These are phyloP conservation scores for Petunia secreta DNA, from an alignment of 257 asterid genomes.

Conservation along the genomic window DNA sequence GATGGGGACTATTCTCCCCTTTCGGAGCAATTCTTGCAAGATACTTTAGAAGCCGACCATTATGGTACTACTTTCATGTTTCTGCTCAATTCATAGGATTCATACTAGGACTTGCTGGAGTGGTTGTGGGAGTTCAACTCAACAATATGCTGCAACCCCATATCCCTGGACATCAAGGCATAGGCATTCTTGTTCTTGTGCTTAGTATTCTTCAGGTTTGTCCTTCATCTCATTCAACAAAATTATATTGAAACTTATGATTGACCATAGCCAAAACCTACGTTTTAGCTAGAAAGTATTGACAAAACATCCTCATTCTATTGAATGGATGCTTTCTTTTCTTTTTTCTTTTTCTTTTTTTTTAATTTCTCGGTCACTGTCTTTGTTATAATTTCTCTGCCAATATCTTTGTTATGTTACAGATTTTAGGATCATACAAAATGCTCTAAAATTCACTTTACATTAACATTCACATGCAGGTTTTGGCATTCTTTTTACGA, in stretches of 20 bases:
- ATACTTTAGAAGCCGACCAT: conserved; percentile 59
- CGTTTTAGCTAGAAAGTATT: not conserved
- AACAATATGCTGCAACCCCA: conserved; percentile 55
- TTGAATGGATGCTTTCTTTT: not conserved
- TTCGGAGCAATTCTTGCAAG: conserved; percentile 76
- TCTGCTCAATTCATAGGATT: conserved; percentile 69
- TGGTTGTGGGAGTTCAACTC: conserved; percentile 68
- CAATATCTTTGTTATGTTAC: not conserved
- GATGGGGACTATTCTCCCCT: conserved; percentile 88
- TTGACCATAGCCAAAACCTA: conserved; percentile 17
- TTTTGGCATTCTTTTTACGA: conserved; percentile 68
- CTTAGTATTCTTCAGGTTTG: conserved; percentile 77
- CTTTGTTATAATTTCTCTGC: too few relatives aligned
- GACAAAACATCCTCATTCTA: not conserved
- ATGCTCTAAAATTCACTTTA: not conserved
- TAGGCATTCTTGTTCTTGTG: conserved; percentile 72
- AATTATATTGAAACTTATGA: not conserved
- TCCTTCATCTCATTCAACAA: conserved; percentile 7
- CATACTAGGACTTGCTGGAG: conserved; percentile 72
- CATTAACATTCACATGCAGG: conserved; percentile 40
- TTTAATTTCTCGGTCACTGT: too few relatives aligned
- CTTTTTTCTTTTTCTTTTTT: too few relatives aligned
- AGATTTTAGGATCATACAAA: not conserved
- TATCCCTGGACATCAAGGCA: conserved; percentile 78
- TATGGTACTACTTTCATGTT: conserved; percentile 85